Percentiles rank a stretch among this genome's conserved stretches.
phyloP scores from a whole-genome alignment of 2,329 filamentous ascomycete genomes.

The Penicillium crustosum region DNA sequence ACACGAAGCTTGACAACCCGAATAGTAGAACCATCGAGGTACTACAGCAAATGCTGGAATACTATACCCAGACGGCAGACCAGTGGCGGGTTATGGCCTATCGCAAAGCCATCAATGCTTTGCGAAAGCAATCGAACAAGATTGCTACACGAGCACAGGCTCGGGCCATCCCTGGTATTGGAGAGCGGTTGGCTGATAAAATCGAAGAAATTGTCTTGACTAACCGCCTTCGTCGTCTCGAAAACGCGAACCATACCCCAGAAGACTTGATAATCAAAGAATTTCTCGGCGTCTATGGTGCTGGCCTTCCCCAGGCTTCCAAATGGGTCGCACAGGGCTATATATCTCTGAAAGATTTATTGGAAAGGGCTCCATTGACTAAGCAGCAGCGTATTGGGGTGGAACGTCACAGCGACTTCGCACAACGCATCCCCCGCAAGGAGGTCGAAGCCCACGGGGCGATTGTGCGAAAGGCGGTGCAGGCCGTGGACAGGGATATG shows the following conservation, averaged over 20 bases:
- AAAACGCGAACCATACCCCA: slow-evolving; percentile 67
- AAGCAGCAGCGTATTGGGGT: slow-evolving; percentile 72
- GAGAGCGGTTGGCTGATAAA: slow-evolving; percentile 71
- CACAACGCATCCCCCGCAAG: slow-evolving; percentile 70
- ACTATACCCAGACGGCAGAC: slow-evolving; percentile 74
- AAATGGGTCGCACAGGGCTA: slow-evolving; percentile 76
- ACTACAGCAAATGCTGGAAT: slow-evolving; percentile 73
- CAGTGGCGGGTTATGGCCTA: slow-evolving; percentile 75
- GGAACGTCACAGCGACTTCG: slow-evolving; percentile 77
- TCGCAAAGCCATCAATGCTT: slow-evolving; percentile 70
- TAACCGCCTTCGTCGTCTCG: slow-evolving; percentile 67
- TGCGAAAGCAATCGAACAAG: slow-evolving; percentile 64
- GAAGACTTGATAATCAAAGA: slow-evolving; percentile 63
- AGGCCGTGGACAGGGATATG: slow-evolving; percentile 61
- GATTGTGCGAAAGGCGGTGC: slow-evolving; percentile 61
- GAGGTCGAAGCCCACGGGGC: slow-evolving; percentile 72
- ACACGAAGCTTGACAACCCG: slow-evolving; percentile 56
- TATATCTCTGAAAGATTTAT: slow-evolving; percentile 71
- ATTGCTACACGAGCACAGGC: slow-evolving; percentile 72
- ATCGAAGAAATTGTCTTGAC: slow-evolving; percentile 87
- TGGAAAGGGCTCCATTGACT: slow-evolving; percentile 61
- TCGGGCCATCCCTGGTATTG: slow-evolving; percentile 65
- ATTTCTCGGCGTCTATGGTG: slow-evolving; percentile 79
- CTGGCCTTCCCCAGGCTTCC: slow-evolving; percentile 67
- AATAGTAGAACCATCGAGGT: slow-evolving; percentile 75